phyloP scores from a whole-genome alignment of 176 grass and related monocot genomes.

The Eragrostis curvula region DNA sequence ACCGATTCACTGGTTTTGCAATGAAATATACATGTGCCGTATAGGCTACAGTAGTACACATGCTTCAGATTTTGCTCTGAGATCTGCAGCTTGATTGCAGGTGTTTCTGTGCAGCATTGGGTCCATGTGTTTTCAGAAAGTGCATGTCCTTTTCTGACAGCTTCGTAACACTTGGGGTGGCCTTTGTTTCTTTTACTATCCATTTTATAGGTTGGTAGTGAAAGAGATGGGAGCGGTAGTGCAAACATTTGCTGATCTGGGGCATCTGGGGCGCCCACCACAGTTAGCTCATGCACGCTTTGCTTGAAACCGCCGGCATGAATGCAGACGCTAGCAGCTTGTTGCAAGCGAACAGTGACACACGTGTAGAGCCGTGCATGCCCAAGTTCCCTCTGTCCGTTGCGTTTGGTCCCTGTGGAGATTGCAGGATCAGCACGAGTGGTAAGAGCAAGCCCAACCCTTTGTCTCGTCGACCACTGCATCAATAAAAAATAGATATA shows the following conservation, averaged over 20 bases:
- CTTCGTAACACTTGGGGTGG: slow-evolving; percentile 37
- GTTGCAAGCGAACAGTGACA: background rate
- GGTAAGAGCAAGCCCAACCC: too few species aligned
- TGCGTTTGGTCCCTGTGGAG: background rate
- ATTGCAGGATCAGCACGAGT: background rate
- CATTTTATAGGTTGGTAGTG: slow-evolving; percentile 49
- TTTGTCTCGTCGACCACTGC: too few species aligned
- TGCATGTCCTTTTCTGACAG: slow-evolving; percentile 58
- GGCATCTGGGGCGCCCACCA: background rate
- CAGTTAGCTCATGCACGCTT: slow-evolving; percentile 18
- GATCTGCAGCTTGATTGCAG: background rate
- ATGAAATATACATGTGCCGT: background rate
- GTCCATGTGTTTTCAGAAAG: slow-evolving; percentile 30
- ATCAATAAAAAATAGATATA: too few species aligned
- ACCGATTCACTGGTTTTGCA: background rate
- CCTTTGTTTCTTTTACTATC: slow-evolving; percentile 22
- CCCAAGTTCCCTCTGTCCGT: background rate
- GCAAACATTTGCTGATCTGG: slow-evolving; percentile 21
- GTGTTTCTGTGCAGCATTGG: background rate
- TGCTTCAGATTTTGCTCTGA: background rate
- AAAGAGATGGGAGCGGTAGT: slow-evolving; percentile 24
- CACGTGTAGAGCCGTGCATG: background rate
- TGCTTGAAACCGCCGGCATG: slow-evolving; percentile 40
- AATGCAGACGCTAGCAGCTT: background rate
- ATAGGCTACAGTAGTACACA: background rate